phyloP scores from a whole-genome alignment of 768 basidiomycete species.

The Calocybe gangraenosa region DNA sequence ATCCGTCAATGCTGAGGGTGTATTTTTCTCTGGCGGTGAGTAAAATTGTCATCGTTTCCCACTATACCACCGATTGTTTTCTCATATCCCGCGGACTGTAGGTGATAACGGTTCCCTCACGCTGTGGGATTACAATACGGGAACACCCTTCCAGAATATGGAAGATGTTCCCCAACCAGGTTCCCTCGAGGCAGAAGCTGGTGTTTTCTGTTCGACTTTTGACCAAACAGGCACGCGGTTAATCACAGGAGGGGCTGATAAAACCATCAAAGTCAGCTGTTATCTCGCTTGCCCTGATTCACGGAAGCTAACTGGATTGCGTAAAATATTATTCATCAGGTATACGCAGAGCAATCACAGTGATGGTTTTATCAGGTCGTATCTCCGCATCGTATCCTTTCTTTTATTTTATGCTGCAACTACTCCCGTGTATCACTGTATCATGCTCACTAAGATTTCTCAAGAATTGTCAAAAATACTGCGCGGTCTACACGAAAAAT shows the following conservation, averaged over 20 bases:
- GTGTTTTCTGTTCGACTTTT: constrained; percentile 95
- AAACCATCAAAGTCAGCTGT: constrained; percentile 87
- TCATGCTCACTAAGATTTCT: too few species aligned
- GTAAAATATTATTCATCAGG: constrained; percentile 18
- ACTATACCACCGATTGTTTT: background rate
- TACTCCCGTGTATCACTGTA: too few species aligned
- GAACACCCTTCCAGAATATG: constrained; percentile 90
- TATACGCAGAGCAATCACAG: constrained; percentile 71
- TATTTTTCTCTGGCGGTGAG: constrained; percentile 94
- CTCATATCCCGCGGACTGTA: constrained; percentile 24
- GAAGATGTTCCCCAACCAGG: constrained; percentile 96
- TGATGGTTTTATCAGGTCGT: constrained; percentile 20
- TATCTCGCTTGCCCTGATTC: constrained; percentile 3
- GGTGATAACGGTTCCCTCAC: constrained; percentile 90
- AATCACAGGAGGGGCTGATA: constrained; percentile 96
- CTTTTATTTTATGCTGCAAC: too few species aligned
- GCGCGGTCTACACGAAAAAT: too few species aligned
- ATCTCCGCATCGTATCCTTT: background rate
- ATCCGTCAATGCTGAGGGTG: constrained; percentile 91
- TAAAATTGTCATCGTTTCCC: constrained; percentile 5
- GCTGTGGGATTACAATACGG: constrained; percentile 94
- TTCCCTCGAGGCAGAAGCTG: constrained; percentile 96
- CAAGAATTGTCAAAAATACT: too few species aligned
- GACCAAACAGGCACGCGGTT: constrained; percentile 92
- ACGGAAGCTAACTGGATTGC: constrained; percentile 2